Evolutionary conservation across 768 basidiomycete species (phyloP).

Genomic region (Naganishia vishniacii): DNA sequence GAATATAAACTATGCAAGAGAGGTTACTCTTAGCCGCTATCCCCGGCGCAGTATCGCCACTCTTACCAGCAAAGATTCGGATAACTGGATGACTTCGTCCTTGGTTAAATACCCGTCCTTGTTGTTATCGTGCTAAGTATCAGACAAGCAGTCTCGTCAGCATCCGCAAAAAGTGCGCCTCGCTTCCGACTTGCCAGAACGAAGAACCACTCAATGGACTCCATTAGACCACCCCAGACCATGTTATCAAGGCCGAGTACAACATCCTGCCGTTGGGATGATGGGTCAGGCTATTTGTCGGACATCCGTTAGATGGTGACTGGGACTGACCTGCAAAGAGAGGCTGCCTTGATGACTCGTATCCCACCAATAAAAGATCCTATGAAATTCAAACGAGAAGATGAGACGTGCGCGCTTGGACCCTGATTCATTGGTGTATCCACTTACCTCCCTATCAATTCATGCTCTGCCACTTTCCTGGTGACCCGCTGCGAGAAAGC

Average conservation of each 20-base stretch:
- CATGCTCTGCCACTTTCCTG: conserved; percentile 87
- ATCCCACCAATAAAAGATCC: conserved; percentile 91
- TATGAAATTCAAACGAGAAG: conserved; percentile 25
- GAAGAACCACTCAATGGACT: conserved; percentile 98
- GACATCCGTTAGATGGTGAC: too few species aligned
- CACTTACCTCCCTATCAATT: conserved; percentile 72
- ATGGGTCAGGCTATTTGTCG: background rate
- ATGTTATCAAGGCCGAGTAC: conserved; percentile 82
- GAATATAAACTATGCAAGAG: conserved; percentile 79
- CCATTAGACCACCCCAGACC: conserved; percentile 95
- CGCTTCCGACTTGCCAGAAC: conserved; percentile 53
- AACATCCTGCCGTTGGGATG: conserved; percentile 60
- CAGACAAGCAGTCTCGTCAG: too few species aligned
- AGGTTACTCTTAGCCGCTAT: background rate
- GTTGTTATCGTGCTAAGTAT: conserved; percentile 65
- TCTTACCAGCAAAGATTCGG: conserved; percentile 82
- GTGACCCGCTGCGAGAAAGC: conserved; percentile 89
- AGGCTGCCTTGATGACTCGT: conserved; percentile 69
- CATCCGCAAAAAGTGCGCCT: background rate
- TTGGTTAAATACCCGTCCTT: conserved; percentile 92
- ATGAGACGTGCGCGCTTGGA: background rate
- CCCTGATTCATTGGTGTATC: background rate
- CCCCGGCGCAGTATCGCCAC: conserved; percentile 7
- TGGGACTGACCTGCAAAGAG: conserved; percentile 74
- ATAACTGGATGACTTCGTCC: conserved; percentile 90